These are phyloP conservation scores for Streptanthus diversifolius DNA, from an alignment of 345 rosid genomes.

Conservation along the genomic window DNA sequence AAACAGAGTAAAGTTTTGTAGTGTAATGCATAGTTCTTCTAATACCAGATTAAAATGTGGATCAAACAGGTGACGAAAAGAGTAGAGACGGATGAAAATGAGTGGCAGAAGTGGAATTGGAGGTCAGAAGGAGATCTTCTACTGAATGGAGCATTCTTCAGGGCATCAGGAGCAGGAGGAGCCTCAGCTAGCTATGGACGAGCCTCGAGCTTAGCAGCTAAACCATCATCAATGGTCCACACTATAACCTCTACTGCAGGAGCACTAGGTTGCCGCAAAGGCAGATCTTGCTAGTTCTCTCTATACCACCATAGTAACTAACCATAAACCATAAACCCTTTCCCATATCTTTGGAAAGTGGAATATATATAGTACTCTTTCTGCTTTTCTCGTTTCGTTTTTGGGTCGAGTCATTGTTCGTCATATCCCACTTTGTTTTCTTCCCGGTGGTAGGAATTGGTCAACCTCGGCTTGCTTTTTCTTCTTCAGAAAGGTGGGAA, in stretches of 20 bases:
- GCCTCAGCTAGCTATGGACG: slow-evolving; percentile 82
- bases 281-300: slow-evolving; percentile 49
- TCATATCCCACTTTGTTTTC: slow-evolving; percentile 22
- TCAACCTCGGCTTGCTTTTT: slow-evolving; percentile 80
- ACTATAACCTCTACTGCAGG: slow-evolving; percentile 78
- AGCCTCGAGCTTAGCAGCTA: slow-evolving; percentile 91
- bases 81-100: slow-evolving; percentile 49
- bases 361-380: slow-evolving; percentile 38
- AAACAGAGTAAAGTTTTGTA: neutral
- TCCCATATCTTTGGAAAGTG: slow-evolving; percentile 50
- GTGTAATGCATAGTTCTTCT: neutral
- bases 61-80: slow-evolving; percentile 78
- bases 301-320: slow-evolving; percentile 23
- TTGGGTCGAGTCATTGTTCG: neutral
- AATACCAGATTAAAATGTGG: slow-evolving; percentile 8
- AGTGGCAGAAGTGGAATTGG: slow-evolving; percentile 89
- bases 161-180: slow-evolving; percentile 73
- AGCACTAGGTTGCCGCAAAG: slow-evolving; percentile 57
- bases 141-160: slow-evolving; percentile 89
- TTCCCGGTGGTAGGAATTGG: slow-evolving; percentile 17
- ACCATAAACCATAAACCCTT: slow-evolving; percentile 3
- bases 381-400: neutral
- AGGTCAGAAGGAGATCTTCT: slow-evolving; percentile 85
- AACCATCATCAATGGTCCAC: slow-evolving; percentile 74
- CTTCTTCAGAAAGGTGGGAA: slow-evolving; percentile 32